Evolutionary conservation across 2,329 filamentous ascomycete genomes (phyloP), one percentile per base, ranked within the genome.

Genomic region (Pseudogymnoascus verrucosus): DNA sequence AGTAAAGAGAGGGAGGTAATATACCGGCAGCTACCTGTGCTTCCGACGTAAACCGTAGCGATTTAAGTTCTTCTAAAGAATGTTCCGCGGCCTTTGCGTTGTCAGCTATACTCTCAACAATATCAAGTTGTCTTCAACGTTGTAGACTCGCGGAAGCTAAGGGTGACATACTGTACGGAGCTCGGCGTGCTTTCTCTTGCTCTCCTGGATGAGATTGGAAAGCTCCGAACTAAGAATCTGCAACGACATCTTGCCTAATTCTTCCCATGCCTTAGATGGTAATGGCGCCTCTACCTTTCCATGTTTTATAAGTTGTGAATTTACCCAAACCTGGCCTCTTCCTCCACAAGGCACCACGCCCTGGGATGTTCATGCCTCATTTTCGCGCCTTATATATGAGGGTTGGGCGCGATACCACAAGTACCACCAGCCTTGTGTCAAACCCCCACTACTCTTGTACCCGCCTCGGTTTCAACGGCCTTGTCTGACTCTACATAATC

Each of bases 111-210:
- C 42, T 14, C 57, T 63, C 16, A 62, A 51, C 31, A 47, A 64
- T 34, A 14, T 21, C 28, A 57, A 36, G 28, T 19, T 7, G n/a
- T 23, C 23, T 61, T 16, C 21, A 5, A n/a, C 36, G 36, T 44
- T 10, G 34, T 61, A 61, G 3, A 16, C 51, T 34, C 28, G 51
- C 16, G 39, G 39, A 61, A 54, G 31, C 16, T 42, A 60, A 37
- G 37, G 16, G 34, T 42, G 39, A 65, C 82, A 71, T 78, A 89
- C 89, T 82, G 89, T 90, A 79, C 90, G 87, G 62, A 99, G 82
- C 71, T 98, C 95, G 69, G 89, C 86, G 76, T 97, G 89, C 78
- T 96, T 98, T 72, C 93, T 86, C 78, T 96, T 98, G 74, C 93
- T 95, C 80, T 99, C 95, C 76, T 96, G 91, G 71, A 96, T 89